phyloP scores from a whole-genome alignment of 2,329 filamentous ascomycete species.

The Pseudogymnoascus sp. region DNA sequence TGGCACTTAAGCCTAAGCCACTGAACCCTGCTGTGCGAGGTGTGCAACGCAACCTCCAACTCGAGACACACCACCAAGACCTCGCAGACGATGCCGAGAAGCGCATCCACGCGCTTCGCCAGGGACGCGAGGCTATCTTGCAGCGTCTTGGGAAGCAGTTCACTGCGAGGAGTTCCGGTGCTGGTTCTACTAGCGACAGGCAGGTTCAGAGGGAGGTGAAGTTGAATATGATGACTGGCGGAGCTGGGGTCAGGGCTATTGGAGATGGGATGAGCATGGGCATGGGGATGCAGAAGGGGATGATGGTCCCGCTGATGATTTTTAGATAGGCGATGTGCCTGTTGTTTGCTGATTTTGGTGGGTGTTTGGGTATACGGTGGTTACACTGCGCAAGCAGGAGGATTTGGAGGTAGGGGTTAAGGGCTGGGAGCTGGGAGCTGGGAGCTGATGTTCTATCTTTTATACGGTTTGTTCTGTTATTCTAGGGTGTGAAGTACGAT shows the following conservation, averaged over 20 bases:
- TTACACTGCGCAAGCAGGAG: neutral
- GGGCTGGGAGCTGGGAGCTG: neutral
- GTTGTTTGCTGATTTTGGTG: neutral
- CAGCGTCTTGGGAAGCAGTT: conserved; percentile 50
- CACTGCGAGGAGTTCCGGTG: conserved; percentile 16
- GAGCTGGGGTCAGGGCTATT: neutral
- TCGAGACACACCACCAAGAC: conserved; percentile 46
- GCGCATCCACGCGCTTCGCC: conserved; percentile 45
- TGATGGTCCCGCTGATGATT: conserved; percentile 6
- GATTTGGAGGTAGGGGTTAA: neutral
- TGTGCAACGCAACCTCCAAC: conserved; percentile 49
- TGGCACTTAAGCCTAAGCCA: neutral
- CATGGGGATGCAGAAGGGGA: neutral
- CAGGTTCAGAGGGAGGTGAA: neutral
- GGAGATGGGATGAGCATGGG: neutral
- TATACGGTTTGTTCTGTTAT: neutral
- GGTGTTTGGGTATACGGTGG: conserved; percentile 1
- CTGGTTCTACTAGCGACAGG: neutral
- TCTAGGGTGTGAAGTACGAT: neutral
- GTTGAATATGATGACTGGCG: conserved; percentile 1
- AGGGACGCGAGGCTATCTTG: conserved; percentile 53
- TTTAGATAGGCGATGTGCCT: neutral
- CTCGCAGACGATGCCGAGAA: conserved; percentile 50
- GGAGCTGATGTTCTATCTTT: neutral
- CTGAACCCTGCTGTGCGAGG: conserved; percentile 40